Conservation (phyloP, 768 basidiomycete genomes). For the Serendipita indica region DNA sequence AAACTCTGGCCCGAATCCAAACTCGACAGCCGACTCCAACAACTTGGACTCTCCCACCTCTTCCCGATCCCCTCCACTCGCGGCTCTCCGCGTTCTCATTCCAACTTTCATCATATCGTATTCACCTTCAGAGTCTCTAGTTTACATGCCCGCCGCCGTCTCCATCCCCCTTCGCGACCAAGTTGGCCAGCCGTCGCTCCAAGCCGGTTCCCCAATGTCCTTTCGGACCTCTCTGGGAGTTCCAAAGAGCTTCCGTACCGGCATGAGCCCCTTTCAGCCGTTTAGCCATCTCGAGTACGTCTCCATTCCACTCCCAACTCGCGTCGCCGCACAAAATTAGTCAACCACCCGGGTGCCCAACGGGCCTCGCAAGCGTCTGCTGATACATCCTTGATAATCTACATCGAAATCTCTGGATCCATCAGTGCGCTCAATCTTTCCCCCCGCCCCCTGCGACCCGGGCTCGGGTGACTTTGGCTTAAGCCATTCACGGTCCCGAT, state of each 20-base stretch:
- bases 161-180: conserved; percentile 6
- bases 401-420: too few species aligned
- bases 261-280: background rate
- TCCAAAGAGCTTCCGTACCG: conserved; percentile 7
- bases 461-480: too few species aligned
- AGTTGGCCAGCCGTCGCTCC: background rate
- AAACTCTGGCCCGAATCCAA: background rate
- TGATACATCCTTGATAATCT: too few species aligned
- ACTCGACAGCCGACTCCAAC: background rate
- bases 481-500: too few species aligned
- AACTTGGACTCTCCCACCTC: conserved; percentile 1
- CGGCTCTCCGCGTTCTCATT: background rate
- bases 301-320: background rate
- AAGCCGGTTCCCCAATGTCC: conserved; percentile 6
- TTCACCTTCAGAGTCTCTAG: background rate
- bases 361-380: too few species aligned
- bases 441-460: too few species aligned
- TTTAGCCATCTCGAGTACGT: conserved; percentile 2
- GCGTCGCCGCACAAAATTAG: background rate
- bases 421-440: too few species aligned
- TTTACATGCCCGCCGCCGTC: conserved; percentile 6
- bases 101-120: background rate
- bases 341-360: too few species aligned
- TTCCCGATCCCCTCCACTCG: background rate
- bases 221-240: background rate